These are phyloP conservation scores for Leccinum griseonigrum DNA, from an alignment of 1,284 basidiomycete genomes.

Conservation along the genomic window DNA sequence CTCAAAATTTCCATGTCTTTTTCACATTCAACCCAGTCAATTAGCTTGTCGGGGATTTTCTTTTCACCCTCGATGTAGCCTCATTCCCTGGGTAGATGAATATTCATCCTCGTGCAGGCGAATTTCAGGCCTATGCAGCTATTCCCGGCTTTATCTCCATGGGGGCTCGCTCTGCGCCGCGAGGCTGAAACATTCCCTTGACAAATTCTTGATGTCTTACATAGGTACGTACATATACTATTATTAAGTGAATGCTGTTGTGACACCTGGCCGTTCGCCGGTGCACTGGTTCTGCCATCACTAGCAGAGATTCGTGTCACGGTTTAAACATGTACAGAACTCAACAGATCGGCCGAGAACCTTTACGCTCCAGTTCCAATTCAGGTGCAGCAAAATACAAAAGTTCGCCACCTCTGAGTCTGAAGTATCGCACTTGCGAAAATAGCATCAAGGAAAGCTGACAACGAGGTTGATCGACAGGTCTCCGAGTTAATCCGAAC, in stretches of 20 bases:
- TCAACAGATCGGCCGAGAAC: not conserved
- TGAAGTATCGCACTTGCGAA: not conserved
- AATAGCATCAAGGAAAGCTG: not conserved
- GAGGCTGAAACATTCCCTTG: conserved; percentile 17
- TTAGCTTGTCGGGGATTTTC: conserved; percentile 25
- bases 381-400: not conserved
- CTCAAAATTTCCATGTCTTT: conserved; percentile 39
- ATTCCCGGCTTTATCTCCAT: not conserved
- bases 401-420: not conserved
- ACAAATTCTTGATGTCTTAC: not conserved
- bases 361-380: not conserved
- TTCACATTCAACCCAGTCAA: conserved; percentile 25
- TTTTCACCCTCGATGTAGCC: conserved; percentile 22
- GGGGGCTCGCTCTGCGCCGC: not conserved
- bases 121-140: not conserved
- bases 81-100: conserved; percentile 35
- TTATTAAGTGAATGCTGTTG: not conserved
- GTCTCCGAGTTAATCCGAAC: not conserved
- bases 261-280: not conserved
- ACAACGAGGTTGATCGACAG: not conserved
- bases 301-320: not conserved
- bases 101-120: conserved; percentile 12
- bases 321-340: not conserved
- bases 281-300: not conserved
- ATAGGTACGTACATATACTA: not conserved